Percentiles rank a stretch among this genome's conserved stretches.
Conservation (phyloP, 495 filamentous ascomycete genomes). For the Aspergillus homomorphus region DNA sequence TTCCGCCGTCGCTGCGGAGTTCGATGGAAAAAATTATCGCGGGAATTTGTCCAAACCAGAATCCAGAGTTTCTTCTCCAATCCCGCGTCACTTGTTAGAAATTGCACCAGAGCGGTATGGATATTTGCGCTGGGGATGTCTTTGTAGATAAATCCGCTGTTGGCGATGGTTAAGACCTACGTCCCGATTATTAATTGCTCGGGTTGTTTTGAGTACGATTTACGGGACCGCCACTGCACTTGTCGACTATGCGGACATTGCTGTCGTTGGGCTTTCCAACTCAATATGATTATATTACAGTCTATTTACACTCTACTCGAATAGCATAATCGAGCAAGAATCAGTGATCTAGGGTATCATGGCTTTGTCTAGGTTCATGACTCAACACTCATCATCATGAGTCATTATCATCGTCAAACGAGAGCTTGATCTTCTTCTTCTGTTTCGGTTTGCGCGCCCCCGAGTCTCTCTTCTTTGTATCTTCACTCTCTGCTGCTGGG, state of each 20-base stretch:
- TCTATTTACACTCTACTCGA: too few relatives aligned
- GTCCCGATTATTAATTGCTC: slow-evolving; percentile 7
- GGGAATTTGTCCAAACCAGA: background rate
- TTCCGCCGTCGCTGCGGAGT: slow-evolving; percentile 16
- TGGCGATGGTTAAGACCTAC: too few relatives aligned
- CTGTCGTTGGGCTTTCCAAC: too few relatives aligned
- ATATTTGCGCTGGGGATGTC: too few relatives aligned
- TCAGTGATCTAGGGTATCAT: background rate
- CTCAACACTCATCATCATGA: slow-evolving; percentile 5
- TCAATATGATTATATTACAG: too few relatives aligned
- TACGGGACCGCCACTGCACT: background rate
- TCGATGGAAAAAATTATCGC: slow-evolving; percentile 16
- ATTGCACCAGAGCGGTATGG: too few relatives aligned
- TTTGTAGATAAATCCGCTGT: too few relatives aligned
- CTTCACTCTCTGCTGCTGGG: slow-evolving; percentile 23
- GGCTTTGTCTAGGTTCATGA: background rate
- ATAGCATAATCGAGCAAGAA: background rate
- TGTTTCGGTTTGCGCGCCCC: slow-evolving; percentile 35
- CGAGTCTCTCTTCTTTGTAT: slow-evolving; percentile 23
- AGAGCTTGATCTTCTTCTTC: slow-evolving; percentile 49
- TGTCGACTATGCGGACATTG: background rate
- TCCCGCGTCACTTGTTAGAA: too few relatives aligned
- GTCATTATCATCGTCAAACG: slow-evolving; percentile 37
- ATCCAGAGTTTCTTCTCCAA: background rate
- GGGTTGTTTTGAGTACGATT: background rate